Percentiles rank a stretch among this genome's conserved stretches.
Conservation (phyloP, 345 rosid genomes). For the Eucalyptus albens region DNA sequence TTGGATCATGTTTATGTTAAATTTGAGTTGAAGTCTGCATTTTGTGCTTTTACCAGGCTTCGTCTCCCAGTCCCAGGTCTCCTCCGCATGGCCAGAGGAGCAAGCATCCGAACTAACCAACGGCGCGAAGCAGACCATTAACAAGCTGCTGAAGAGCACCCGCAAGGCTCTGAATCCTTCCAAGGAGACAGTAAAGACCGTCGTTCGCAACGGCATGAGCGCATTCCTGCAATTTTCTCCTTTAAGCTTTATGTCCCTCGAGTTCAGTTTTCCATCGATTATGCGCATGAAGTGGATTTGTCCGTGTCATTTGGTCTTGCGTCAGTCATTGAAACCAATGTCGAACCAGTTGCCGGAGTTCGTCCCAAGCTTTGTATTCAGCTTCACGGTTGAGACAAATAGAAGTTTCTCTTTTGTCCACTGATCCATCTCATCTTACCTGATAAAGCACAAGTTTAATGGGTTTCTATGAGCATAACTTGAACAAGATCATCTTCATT, state of each 20-base stretch:
- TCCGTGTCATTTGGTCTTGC: background rate
- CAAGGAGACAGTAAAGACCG: background rate
- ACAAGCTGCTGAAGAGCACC: constrained; percentile 3
- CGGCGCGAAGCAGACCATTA: constrained; percentile 9
- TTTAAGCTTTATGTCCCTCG: background rate
- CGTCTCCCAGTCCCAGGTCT: background rate
- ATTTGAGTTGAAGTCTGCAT: background rate
- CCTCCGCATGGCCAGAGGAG: background rate
- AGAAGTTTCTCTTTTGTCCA: background rate
- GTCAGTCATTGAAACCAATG: background rate
- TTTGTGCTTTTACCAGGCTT: background rate
- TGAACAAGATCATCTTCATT: background rate
- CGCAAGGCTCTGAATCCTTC: constrained; percentile 3
- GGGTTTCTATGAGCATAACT: background rate
- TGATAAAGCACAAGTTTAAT: background rate
- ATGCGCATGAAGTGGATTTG: background rate
- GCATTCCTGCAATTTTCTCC: background rate
- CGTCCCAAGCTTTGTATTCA: background rate
- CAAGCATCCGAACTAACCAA: background rate
- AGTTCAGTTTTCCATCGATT: background rate
- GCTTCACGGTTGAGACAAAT: background rate
- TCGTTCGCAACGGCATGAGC: constrained; percentile 1
- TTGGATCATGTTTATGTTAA: background rate
- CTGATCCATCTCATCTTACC: background rate
- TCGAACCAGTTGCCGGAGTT: background rate